These are phyloP conservation scores for Tulasnella sp. DNA, from an alignment of 768 basidiomycete genomes.

Conservation along the genomic window DNA sequence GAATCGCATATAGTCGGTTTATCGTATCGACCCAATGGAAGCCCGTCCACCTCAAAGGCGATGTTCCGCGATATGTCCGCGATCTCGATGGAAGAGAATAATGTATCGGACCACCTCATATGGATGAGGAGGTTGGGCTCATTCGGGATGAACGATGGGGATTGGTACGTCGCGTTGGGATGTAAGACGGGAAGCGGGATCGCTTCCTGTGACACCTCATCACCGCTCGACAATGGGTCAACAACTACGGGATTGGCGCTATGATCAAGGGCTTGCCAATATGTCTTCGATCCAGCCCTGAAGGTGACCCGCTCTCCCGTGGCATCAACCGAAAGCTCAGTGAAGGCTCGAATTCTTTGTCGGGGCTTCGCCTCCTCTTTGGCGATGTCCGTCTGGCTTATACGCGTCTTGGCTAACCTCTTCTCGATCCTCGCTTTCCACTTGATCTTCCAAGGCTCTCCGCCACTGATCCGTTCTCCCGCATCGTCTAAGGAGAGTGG, in stretches of 20 bases:
- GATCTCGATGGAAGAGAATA: slow-evolving; percentile 55
- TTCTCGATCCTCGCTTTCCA: slow-evolving; percentile 46
- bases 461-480: slow-evolving; percentile 41
- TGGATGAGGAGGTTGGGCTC: slow-evolving; percentile 43
- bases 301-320: slow-evolving; percentile 45
- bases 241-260: neutral
- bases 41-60: slow-evolving; percentile 40
- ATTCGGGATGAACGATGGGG: slow-evolving; percentile 52
- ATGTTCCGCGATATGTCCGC: slow-evolving; percentile 38
- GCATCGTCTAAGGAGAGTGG: slow-evolving; percentile 40
- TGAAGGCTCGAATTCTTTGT: slow-evolving; percentile 51
- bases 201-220: neutral
- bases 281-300: slow-evolving; percentile 53
- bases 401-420: slow-evolving; percentile 47
- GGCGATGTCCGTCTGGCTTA: slow-evolving; percentile 39
- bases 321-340: slow-evolving; percentile 47
- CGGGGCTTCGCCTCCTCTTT: slow-evolving; percentile 43
- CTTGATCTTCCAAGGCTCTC: slow-evolving; percentile 27
- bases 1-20: slow-evolving; percentile 40
- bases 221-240: neutral
- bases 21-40: slow-evolving; percentile 56
- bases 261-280: slow-evolving; percentile 31
- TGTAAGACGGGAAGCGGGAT: slow-evolving; percentile 38
- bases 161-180: slow-evolving; percentile 44
- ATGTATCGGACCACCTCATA: slow-evolving; percentile 53